A percentile compares a stretch with the other conserved stretches of the same genome.
phyloP scores from a whole-genome alignment of 2,329 filamentous ascomycete species.

The Neopestalotiopsis sp. region DNA sequence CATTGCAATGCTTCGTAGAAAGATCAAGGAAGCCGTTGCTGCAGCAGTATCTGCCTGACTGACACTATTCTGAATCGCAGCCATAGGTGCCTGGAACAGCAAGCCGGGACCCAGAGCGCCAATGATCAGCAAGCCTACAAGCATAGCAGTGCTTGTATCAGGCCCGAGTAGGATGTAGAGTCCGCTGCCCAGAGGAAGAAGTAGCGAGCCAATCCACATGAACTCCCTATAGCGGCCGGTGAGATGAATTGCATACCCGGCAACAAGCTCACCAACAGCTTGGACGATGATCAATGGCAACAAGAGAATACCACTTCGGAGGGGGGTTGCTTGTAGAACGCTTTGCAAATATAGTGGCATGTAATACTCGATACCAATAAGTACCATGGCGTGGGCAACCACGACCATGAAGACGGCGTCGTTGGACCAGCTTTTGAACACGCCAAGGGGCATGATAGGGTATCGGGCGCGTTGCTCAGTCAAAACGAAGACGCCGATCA shows the following conservation, averaged over 20 bases:
- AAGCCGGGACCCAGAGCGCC: conserved; percentile 44
- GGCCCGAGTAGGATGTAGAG: conserved; percentile 37
- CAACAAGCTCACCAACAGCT: conserved; percentile 35
- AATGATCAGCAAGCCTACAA: conserved; percentile 50
- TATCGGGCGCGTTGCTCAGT: conserved; percentile 42
- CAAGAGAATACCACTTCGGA: conserved; percentile 39
- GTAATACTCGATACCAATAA: conserved; percentile 47
- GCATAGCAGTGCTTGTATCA: conserved; percentile 34
- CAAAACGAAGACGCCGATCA: conserved; percentile 38
- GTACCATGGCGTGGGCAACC: conserved; percentile 40
- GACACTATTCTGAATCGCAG: conserved; percentile 51
- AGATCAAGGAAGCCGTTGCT: conserved; percentile 56
- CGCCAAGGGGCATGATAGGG: conserved; percentile 39
- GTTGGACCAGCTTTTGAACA: conserved; percentile 40
- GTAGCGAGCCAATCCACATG: conserved; percentile 43
- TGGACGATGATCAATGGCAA: conserved; percentile 42
- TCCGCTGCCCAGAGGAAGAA: conserved; percentile 41
- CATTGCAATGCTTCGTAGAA: conserved; percentile 53
- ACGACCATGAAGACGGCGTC: conserved; percentile 37
- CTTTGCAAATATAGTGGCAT: conserved; percentile 48
- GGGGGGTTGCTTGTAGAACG: conserved; percentile 40
- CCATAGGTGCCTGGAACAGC: conserved; percentile 45
- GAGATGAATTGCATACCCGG: conserved; percentile 35
- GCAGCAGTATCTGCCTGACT: conserved; percentile 55
- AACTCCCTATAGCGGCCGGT: conserved; percentile 40